Conservation (phyloP, 257 asterid genomes). For the Mitragyna speciosa region DNA sequence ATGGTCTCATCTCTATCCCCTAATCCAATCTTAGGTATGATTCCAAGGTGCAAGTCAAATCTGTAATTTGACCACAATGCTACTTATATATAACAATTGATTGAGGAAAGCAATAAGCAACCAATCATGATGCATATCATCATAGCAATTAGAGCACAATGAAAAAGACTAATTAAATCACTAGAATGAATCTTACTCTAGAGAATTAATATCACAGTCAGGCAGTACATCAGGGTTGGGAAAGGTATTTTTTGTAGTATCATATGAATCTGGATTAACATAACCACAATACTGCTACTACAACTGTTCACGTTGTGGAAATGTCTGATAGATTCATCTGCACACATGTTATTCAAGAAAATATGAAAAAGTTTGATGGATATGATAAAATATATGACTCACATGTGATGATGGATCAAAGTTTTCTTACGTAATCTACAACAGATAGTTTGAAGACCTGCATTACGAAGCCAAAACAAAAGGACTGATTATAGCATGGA, state of each 20-base stretch:
- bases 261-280: constrained; percentile 47
- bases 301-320: constrained; percentile 74
- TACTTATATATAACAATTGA: constrained; percentile 17
- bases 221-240: constrained; percentile 90
- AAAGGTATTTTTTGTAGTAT: constrained; percentile 55
- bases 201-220: constrained; percentile 75
- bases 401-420: constrained; percentile 72
- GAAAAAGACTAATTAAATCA: neutral
- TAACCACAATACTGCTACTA: constrained; percentile 66
- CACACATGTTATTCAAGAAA: constrained; percentile 18
- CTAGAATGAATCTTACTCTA: constrained; percentile 60
- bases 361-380: too few relatives aligned
- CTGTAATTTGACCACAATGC: constrained; percentile 42
- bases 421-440: constrained; percentile 57
- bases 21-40: constrained; percentile 71
- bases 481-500: too few relatives aligned
- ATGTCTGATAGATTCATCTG: constrained; percentile 46
- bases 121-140: neutral
- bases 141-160: neutral
- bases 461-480: constrained; percentile 30
- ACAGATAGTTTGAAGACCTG: constrained; percentile 88
- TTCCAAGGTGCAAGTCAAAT: constrained; percentile 81
- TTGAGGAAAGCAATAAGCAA: constrained; percentile 5
- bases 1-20: constrained; percentile 81
- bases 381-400: constrained; percentile 34